These are phyloP conservation scores for Xylaria flabelliformis DNA, from an alignment of 495 filamentous ascomycete genomes.

Conservation along the genomic window DNA sequence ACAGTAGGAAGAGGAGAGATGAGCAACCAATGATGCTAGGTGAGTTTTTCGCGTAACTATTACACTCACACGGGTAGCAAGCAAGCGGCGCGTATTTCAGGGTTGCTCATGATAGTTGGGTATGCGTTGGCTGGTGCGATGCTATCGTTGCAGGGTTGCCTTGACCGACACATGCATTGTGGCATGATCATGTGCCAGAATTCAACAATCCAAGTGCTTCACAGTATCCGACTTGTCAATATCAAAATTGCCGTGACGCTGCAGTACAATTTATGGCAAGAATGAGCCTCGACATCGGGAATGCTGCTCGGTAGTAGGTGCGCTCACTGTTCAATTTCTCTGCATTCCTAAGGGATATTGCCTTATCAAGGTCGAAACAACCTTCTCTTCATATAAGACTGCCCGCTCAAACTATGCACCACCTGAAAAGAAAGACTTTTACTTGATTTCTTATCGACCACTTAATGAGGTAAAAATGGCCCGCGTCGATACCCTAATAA, in stretches of 20 bases:
- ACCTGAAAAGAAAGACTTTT: constrained; percentile 14
- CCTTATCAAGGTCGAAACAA: neutral
- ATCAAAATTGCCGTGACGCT: neutral
- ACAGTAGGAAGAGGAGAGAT: neutral
- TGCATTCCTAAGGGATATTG: constrained; percentile 14
- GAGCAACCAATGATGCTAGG: constrained; percentile 13
- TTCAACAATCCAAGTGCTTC: neutral
- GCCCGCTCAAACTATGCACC: neutral
- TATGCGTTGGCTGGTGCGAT: constrained; percentile 20
- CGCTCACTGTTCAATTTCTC: neutral
- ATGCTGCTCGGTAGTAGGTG: neutral
- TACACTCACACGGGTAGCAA: neutral
- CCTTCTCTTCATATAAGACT: neutral
- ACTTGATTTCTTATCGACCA: constrained; percentile 25
- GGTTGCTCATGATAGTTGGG: constrained; percentile 1
- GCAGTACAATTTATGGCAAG: neutral
- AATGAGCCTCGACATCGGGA: constrained; percentile 6
- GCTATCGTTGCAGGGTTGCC: constrained; percentile 3
- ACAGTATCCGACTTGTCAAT: neutral
- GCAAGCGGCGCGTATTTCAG: constrained; percentile 15
- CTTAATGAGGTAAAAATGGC: neutral
- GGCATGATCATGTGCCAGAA: neutral
- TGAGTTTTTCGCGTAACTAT: constrained; percentile 3
- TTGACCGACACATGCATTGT: neutral
- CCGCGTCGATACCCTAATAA: constrained; percentile 25